Evolutionary conservation across 495 filamentous ascomycete species (phyloP), one percentile per base, ranked within the genome.

Genomic region (Trichoderma virens): DNA sequence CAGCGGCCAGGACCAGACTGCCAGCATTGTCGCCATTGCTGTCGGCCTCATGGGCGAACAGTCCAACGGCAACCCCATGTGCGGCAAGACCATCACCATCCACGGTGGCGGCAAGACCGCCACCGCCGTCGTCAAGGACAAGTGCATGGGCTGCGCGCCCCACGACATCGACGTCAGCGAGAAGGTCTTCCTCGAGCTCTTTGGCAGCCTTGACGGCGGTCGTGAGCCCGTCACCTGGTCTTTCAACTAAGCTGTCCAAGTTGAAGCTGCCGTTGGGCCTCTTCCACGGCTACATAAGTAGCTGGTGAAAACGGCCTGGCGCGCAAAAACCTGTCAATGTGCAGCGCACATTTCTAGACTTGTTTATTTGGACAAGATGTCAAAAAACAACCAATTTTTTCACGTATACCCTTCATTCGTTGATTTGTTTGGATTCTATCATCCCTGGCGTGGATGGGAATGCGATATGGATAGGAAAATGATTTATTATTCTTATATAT

Each of bases 11-110:
- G 78, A 79, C 66, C 45, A 65, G 23, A 67, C 65, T n/a, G 62
- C 72, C 31, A 76, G 75, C 70, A 76, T 82, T 30, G 79, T 80
- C 5, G 79, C 79, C 32, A 67, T 82, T 35, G 72, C 74, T 16
- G 62, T 69, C n/a, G 70, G 70, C 25, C 66, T 75, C 64, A 76
- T 78, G 61, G 78, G 80, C 61, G 69, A 77, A 32, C 76, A 78
- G 67, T 74, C 74, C 70, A 80, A 80, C 64, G 77, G 76, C 62
- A 82, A 91, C 73, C 76, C 78, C 45, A 82, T 81, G 75, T 93
- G 90, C 75, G 86, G 84, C 72, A 82, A 83, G 75, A 82, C 74
- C 47, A 85, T 90, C 72, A 85, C 81, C 43, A 82, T 93, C 76
- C 74, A 65, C 27, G 69, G 67, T 51, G 71, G 74, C 34, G 87